A percentile compares a stretch with the other conserved stretches of the same genome.
Conservation (phyloP, 169 alveolate genomes). For the Theileria equi region DNA sequence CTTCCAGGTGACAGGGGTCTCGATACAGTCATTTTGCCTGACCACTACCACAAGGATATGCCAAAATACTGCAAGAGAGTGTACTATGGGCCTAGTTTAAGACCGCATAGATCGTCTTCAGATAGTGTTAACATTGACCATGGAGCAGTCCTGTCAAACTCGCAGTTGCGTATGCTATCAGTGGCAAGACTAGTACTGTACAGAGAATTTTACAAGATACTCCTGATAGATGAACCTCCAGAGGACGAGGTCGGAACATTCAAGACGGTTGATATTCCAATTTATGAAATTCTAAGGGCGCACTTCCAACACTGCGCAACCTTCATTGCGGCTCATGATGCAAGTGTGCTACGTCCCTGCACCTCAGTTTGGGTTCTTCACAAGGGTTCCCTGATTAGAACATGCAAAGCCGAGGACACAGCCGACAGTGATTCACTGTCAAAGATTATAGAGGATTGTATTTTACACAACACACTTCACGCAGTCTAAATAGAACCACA, state of each 20-base stretch:
- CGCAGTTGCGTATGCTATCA: slow-evolving; percentile 69
- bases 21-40: slow-evolving; percentile 37
- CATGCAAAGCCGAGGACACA: slow-evolving; percentile 3
- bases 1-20: too few species aligned
- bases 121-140: too few species aligned
- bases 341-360: slow-evolving; percentile 35
- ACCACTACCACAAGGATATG: slow-evolving; percentile 3
- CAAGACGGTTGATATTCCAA: slow-evolving; percentile 15
- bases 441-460: slow-evolving; percentile 28
- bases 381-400: slow-evolving; percentile 8
- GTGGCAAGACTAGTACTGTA: slow-evolving; percentile 71
- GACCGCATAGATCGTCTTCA: too few species aligned
- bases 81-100: too few species aligned
- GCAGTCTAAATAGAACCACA: too few species aligned
- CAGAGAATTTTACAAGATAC: slow-evolving; percentile 67
- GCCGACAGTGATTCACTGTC: slow-evolving; percentile 8
- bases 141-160: slow-evolving; percentile 6
- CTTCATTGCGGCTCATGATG: slow-evolving; percentile 58
- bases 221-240: slow-evolving; percentile 81
- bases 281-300: slow-evolving; percentile 24
- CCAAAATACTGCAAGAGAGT: slow-evolving; percentile 15
- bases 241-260: too few species aligned
- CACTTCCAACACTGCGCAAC: slow-evolving; percentile 55
- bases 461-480: too few species aligned
- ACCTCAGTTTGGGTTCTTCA: slow-evolving; percentile 32